A percentile compares a stretch with the other conserved stretches of the same genome.
Conservation (phyloP, 768 basidiomycete species). For the Rhodotorula graminis region DNA sequence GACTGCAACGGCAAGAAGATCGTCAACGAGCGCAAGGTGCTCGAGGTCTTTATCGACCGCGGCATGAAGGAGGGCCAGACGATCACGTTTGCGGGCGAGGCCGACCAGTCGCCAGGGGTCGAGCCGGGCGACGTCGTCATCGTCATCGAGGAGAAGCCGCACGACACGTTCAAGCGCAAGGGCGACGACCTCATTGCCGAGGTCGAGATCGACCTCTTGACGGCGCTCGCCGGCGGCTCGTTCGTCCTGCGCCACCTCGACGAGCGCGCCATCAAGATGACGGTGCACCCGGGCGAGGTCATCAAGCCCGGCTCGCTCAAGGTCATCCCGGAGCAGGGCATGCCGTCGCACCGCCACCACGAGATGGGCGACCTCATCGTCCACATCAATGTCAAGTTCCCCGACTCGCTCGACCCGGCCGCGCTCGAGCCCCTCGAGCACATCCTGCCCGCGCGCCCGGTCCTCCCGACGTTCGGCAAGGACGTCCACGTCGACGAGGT, state of each 20-base stretch:
- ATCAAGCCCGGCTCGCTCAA: conserved; percentile 88
- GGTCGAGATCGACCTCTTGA: conserved; percentile 86
- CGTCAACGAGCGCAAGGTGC: conserved; percentile 84
- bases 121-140: conserved; percentile 92
- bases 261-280: conserved; percentile 78
- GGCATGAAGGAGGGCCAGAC: conserved; percentile 94
- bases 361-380: conserved; percentile 90
- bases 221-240: conserved; percentile 84
- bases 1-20: conserved; percentile 94
- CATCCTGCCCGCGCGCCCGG: conserved; percentile 70
- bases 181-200: conserved; percentile 82
- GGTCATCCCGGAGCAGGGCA: conserved; percentile 88
- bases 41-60: conserved; percentile 97
- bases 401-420: conserved; percentile 66
- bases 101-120: conserved; percentile 81
- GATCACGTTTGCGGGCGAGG: conserved; percentile 80
- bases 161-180: conserved; percentile 79
- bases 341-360: conserved; percentile 98
- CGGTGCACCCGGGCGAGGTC: conserved; percentile 77
- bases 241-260: conserved; percentile 89
- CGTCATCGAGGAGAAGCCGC: conserved; percentile 85
- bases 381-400: conserved; percentile 81
- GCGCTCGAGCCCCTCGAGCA: conserved; percentile 69
- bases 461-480: conserved; percentile 63
- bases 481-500: conserved; percentile 67